phyloP scores from a whole-genome alignment of 306 rosid species.

The Carpinus fangiana region DNA sequence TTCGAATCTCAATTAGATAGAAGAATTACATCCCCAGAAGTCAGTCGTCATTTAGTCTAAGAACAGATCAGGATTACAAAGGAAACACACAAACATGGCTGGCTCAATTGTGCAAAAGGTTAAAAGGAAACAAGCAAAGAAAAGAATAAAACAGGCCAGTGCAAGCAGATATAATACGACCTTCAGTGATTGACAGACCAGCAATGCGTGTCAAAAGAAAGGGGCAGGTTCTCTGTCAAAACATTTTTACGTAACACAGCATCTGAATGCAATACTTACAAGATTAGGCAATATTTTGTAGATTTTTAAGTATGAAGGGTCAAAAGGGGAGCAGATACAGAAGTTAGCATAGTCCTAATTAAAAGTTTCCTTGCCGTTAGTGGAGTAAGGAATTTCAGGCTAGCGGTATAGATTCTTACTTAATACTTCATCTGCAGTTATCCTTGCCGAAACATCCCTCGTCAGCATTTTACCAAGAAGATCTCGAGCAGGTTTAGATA shows the following conservation, averaged over 20 bases:
- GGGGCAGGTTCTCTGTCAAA: background rate
- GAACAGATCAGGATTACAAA: background rate
- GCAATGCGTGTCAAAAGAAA: background rate
- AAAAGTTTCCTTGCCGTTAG: background rate
- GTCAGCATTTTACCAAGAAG: slow-evolving; percentile 93
- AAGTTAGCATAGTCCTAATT: slow-evolving; percentile 11
- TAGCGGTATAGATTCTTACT: slow-evolving; percentile 46
- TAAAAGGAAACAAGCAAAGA: background rate
- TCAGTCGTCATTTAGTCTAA: background rate
- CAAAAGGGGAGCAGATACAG: slow-evolving; percentile 11
- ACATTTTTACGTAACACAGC: background rate
- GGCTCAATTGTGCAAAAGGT: background rate
- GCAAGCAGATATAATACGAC: background rate
- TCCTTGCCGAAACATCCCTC: slow-evolving; percentile 81
- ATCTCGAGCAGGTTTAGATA: slow-evolving; percentile 90
- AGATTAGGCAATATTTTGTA: background rate
- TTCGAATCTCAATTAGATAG: slow-evolving; percentile 28
- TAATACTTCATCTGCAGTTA: slow-evolving; percentile 94
- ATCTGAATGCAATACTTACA: background rate
- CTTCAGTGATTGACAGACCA: background rate
- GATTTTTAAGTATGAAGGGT: background rate
- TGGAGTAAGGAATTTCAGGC: too few species aligned
- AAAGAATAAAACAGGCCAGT: background rate
- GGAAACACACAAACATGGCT: background rate
- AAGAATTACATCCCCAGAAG: slow-evolving; percentile 5